phyloP scores from a whole-genome alignment of 352 stramenopile species.

The Phytophthora pistaciae region DNA sequence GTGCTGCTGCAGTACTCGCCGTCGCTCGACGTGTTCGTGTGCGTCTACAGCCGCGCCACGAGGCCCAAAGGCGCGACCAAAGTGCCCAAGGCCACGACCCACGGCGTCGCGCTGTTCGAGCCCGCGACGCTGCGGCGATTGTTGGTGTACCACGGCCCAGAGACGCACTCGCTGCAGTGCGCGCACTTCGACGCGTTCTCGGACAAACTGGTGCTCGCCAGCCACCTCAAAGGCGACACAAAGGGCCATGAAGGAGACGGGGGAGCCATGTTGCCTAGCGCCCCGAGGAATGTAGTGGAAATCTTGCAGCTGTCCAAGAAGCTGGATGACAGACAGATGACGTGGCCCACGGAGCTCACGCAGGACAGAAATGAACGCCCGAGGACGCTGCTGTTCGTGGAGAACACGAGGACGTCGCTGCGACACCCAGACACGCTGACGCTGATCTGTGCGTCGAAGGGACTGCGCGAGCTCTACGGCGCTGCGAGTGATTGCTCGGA shows the following conservation, averaged over 20 bases:
- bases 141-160: conserved; percentile 56
- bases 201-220: conserved; percentile 57
- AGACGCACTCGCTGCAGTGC: conserved; percentile 52
- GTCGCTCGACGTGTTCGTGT: conserved; percentile 66
- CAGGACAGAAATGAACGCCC: conserved; percentile 2
- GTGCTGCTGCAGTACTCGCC: conserved; percentile 56
- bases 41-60: conserved; percentile 52
- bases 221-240: conserved; percentile 9
- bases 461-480: conserved; percentile 51
- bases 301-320: conserved; percentile 63
- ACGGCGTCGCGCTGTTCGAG: conserved; percentile 71
- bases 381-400: conserved; percentile 59
- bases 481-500: conserved; percentile 12
- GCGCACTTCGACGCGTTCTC: conserved; percentile 48
- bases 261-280: conserved; percentile 22
- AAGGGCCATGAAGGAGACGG: not conserved
- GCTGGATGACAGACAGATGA: conserved; percentile 12
- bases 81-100: conserved; percentile 24
- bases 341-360: not conserved
- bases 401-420: conserved; percentile 46
- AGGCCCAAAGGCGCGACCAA: conserved; percentile 3
- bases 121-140: conserved; percentile 66
- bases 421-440: conserved; percentile 49
- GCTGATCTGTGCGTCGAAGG: conserved; percentile 39
- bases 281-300: conserved; percentile 56